phyloP scores from a whole-genome alignment of 805 yeast genomes.

The Dipodascopsis uninucleata region DNA sequence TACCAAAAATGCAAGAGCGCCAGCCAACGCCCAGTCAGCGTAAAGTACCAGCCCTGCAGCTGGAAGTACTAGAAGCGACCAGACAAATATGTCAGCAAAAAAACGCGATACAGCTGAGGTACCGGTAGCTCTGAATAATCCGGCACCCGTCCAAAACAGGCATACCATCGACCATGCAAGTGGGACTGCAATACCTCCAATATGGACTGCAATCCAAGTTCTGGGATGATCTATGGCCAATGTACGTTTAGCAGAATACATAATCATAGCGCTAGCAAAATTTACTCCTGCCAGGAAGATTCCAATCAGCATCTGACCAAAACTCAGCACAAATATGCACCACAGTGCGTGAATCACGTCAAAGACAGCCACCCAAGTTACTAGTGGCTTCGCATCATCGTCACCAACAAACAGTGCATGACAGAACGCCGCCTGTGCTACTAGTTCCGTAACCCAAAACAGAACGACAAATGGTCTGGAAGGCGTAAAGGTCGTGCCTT shows the following conservation, averaged over 20 bases:
- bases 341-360: constrained; percentile 60
- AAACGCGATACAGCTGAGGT: constrained; percentile 50
- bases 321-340: constrained; percentile 59
- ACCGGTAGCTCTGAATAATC: no score
- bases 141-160: constrained; percentile 81
- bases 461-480: constrained; percentile 37
- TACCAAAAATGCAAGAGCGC: constrained; percentile 53
- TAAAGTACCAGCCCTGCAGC: constrained; percentile 51
- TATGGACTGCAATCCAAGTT: constrained; percentile 56
- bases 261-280: constrained; percentile 57
- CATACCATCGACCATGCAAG: constrained; percentile 70
- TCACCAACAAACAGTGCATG: constrained; percentile 26
- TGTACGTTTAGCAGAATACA: constrained; percentile 57
- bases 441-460: constrained; percentile 56
- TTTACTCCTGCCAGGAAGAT: constrained; percentile 59
- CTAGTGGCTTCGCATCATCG: constrained; percentile 40
- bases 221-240: constrained; percentile 50
- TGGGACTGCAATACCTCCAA: constrained; percentile 66
- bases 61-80: constrained; percentile 74
- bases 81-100: constrained; percentile 67
- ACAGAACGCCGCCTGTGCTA: constrained; percentile 48
- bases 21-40: constrained; percentile 69
- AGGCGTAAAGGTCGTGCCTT: constrained; percentile 70
- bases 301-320: constrained; percentile 54
- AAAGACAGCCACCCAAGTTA: constrained; percentile 36